Percentiles rank a stretch among this genome's conserved stretches.
phyloP scores from a whole-genome alignment of 306 rosid genomes.

The Rubus idaeus region DNA sequence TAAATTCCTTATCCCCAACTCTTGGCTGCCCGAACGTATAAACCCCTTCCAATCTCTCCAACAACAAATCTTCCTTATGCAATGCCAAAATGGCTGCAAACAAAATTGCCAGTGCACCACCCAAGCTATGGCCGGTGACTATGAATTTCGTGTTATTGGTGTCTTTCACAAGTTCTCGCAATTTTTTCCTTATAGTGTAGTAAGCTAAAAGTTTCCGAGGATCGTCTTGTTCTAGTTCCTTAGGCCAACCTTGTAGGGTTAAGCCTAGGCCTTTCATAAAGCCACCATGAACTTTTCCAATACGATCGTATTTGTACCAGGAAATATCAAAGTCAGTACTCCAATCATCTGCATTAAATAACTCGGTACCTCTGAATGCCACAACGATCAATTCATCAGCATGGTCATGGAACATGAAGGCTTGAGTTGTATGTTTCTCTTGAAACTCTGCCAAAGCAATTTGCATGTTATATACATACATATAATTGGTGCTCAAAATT shows the following conservation, averaged over 20 bases:
- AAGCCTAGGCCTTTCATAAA: conserved; percentile 66
- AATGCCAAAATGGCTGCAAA: conserved; percentile 41
- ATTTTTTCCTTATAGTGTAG: conserved; percentile 40
- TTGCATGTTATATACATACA: not conserved
- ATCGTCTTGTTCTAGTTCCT: conserved; percentile 25
- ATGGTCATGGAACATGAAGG: conserved; percentile 36
- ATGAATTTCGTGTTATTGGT: conserved; percentile 39
- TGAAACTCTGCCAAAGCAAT: conserved; percentile 40
- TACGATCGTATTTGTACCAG: conserved; percentile 41
- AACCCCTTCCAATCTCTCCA: conserved; percentile 55
- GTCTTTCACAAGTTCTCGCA: conserved; percentile 31
- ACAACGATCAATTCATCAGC: conserved; percentile 38
- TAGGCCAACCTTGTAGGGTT: conserved; percentile 45
- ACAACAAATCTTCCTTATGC: conserved; percentile 43
- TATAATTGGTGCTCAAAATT: not conserved
- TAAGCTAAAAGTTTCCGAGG: conserved; percentile 39
- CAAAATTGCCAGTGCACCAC: conserved; percentile 64
- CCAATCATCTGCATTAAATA: conserved; percentile 59
- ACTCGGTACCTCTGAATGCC: conserved; percentile 62
- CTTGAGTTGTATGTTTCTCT: conserved; percentile 52
- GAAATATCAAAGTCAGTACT: conserved; percentile 60
- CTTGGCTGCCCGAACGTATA: conserved; percentile 76
- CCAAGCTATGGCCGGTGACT: conserved; percentile 65
- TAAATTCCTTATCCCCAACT: conserved; percentile 48
- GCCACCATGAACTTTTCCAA: conserved; percentile 58